phyloP scores from a whole-genome alignment of 495 filamentous ascomycete genomes.

The Penicillium macrosclerotiorum region DNA sequence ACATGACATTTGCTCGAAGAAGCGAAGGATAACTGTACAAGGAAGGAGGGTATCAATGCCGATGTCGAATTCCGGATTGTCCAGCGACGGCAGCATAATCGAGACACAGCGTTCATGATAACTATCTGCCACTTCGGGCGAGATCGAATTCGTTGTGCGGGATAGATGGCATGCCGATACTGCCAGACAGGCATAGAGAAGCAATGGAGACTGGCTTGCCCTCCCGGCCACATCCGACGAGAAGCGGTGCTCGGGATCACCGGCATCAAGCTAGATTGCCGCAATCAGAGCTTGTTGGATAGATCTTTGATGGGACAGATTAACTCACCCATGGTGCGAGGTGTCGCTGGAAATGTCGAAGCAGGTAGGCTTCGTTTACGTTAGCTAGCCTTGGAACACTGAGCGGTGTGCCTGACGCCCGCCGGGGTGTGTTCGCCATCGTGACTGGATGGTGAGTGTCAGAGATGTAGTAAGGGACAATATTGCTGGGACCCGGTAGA shows the following conservation, averaged over 20 bases:
- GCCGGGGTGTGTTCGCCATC: conserved; percentile 18
- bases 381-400: conserved; percentile 26
- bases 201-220: conserved; percentile 32
- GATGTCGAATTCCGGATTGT: conserved; percentile 34
- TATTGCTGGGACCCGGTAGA: conserved; percentile 11
- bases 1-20: conserved; percentile 46
- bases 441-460: conserved; percentile 21
- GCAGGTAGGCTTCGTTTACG: conserved; percentile 41
- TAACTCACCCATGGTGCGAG: conserved; percentile 39
- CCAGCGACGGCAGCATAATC: conserved; percentile 39
- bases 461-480: conserved; percentile 10
- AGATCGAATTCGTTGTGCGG: conserved; percentile 31
- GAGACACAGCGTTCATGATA: conserved; percentile 45
- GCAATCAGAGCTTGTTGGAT: neutral
- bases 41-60: conserved; percentile 42
- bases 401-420: conserved; percentile 17
- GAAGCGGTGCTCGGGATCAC: conserved; percentile 37
- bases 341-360: conserved; percentile 38
- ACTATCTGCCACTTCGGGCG: conserved; percentile 34
- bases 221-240: conserved; percentile 33
- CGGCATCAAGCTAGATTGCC: conserved; percentile 34
- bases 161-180: conserved; percentile 43
- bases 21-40: conserved; percentile 42
- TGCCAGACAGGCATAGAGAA: conserved; percentile 41
- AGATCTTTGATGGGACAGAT: neutral